These are phyloP conservation scores for Myxozyma monticola DNA, from an alignment of 805 yeast species.

Conservation along the genomic window DNA sequence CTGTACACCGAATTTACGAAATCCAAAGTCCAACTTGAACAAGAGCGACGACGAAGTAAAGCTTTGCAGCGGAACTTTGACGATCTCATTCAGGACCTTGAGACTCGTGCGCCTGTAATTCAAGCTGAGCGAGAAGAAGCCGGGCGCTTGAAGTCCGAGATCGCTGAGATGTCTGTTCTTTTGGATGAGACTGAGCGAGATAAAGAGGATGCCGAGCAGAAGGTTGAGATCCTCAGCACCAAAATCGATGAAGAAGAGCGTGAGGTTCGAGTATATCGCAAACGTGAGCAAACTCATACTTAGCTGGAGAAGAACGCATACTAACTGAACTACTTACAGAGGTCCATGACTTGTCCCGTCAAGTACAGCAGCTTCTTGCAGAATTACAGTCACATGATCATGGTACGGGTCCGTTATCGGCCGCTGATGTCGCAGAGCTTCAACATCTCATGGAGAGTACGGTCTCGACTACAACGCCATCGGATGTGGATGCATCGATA, in stretches of 20 bases:
- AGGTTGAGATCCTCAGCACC: slow-evolving; percentile 39
- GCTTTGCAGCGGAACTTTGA: slow-evolving; percentile 70
- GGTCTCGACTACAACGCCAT: slow-evolving; percentile 42
- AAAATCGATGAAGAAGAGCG: slow-evolving; percentile 39
- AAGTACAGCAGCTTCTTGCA: slow-evolving; percentile 71
- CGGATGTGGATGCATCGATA: slow-evolving; percentile 71
- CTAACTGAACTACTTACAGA: too few species aligned
- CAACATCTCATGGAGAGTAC: slow-evolving; percentile 37
- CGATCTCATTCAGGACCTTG: slow-evolving; percentile 70
- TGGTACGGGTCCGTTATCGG: slow-evolving; percentile 59
- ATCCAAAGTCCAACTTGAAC: slow-evolving; percentile 62
- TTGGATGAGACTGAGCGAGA: slow-evolving; percentile 45
- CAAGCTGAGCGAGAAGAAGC: slow-evolving; percentile 65
- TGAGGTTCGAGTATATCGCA: slow-evolving; percentile 36
- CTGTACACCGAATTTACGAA: slow-evolving; percentile 63
- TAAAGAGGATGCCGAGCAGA: slow-evolving; percentile 40
- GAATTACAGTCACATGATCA: slow-evolving; percentile 57
- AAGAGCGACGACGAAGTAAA: slow-evolving; percentile 71
- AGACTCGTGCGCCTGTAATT: slow-evolving; percentile 73
- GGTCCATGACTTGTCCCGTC: slow-evolving; percentile 74
- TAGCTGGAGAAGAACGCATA: too few species aligned
- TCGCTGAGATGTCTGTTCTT: slow-evolving; percentile 55
- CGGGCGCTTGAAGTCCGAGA: slow-evolving; percentile 54
- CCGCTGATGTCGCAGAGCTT: slow-evolving; percentile 64
- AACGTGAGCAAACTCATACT: too few species aligned